Percentiles rank a stretch among this genome's conserved stretches.
Conservation (phyloP, 148 eudicot genomes). For the Rhododendron molle region DNA sequence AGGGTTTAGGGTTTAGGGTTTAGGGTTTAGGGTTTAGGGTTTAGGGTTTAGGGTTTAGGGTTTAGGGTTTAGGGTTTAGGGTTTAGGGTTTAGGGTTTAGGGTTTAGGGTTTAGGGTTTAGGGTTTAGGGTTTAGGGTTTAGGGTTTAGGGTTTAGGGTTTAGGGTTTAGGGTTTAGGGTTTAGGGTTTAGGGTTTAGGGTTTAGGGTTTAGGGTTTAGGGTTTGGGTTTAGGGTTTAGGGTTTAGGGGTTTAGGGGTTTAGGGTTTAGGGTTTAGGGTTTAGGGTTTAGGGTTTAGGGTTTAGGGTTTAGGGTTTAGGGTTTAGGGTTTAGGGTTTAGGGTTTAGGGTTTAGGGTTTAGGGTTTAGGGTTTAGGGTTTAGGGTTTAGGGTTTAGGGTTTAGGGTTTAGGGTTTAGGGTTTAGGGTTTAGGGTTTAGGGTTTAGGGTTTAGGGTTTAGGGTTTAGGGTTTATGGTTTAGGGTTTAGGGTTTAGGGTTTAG, state of each 20-base stretch:
- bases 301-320: constrained; percentile 14
- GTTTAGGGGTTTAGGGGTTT: too few relatives aligned
- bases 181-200: constrained; percentile 21
- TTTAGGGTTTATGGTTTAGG: constrained; percentile 8
- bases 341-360: constrained; percentile 22
- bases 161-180: constrained; percentile 7
- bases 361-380: too few relatives aligned
- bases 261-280: too few relatives aligned
- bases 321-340: constrained; percentile 18
- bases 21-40: too few relatives aligned
- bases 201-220: constrained; percentile 18
- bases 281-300: constrained; percentile 21
- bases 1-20: constrained; percentile 23
- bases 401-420: constrained; percentile 21
- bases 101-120: constrained; percentile 22
- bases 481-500: constrained; percentile 12
- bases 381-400: constrained; percentile 15
- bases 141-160: constrained; percentile 16
- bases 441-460: constrained; percentile 24
- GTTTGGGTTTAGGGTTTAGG: too few relatives aligned
- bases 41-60: constrained; percentile 2
- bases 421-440: constrained; percentile 25
- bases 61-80: constrained; percentile 18
- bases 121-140: constrained; percentile 20
- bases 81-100: constrained; percentile 20